Evolutionary conservation across 306 rosid genomes (phyloP), one percentile per base, ranked within the genome.

Genomic region (Prunus armeniaca): DNA sequence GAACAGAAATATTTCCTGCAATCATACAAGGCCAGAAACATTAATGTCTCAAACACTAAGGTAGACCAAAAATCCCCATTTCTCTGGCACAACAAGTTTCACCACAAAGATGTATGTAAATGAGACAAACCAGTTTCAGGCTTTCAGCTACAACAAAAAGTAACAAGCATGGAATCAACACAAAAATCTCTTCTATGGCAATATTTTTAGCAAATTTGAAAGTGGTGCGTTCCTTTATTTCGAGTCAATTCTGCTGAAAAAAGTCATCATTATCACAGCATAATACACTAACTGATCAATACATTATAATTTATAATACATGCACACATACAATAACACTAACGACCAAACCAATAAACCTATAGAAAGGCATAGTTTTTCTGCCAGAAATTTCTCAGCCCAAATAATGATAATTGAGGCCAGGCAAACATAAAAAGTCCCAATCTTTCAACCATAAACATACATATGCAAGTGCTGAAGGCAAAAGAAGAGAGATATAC

Each of bases 401-500:
- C 3, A 54, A 54, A 19, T 19, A 54, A 4, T 6, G 58, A 54
- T 6, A 6, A 6, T 10, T 18, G 12, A 54, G 58, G 58, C 58
- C 22, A 5, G 9, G 9, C 19, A 54, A 54, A 54, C 10, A 19
- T 8, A 8, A 19, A 19, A 54, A 7, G 22, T 54, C 24, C 19
- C 12, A 54, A 54, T 7, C 58, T 54, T 19, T 54, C 22, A 54
- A 54, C 24, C 58, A 54, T 54, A 54, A 54, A 54, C 58, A 24
- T 60, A 3, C 65, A 25, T 5, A 24, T 12, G 32, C 32, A 57
- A 12, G 24, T 10, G 30, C 18, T 5, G 24, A 24, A 58, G 2
- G 15, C 18, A 15, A 25, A 58, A 58, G 0, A 58, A 4, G 32
- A 58, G 65, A 12, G 18, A 60, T 9, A 19, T 61, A 91, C 96